Conservation (phyloP, 2,329 filamentous ascomycete genomes). For the Mollisiaceae sp. region DNA sequence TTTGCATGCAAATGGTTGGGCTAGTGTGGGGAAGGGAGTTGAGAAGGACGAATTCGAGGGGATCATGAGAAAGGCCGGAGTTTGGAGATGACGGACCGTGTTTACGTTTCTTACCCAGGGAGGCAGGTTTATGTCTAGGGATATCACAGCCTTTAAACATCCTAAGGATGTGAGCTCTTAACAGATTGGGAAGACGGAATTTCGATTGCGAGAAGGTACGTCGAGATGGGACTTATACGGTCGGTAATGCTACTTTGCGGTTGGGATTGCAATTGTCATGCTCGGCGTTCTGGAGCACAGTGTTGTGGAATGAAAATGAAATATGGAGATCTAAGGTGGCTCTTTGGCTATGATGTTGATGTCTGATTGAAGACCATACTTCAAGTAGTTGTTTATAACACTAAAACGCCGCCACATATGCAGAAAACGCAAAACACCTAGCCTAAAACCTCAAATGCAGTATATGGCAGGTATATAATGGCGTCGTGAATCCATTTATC, state of each 20-base stretch:
- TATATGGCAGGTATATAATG: conserved; percentile 13
- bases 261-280: too few species aligned
- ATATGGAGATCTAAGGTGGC: not conserved
- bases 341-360: not conserved
- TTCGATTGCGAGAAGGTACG: not conserved
- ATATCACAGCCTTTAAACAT: not conserved
- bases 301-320: not conserved
- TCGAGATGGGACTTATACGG: not conserved
- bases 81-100: conserved; percentile 15
- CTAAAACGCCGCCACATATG: conserved; percentile 26
- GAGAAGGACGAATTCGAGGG: conserved; percentile 64
- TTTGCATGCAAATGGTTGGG: conserved; percentile 86
- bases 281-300: not conserved
- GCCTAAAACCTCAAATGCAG: conserved; percentile 17
- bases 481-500: conserved; percentile 14
- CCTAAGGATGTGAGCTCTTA: not conserved
- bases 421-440: conserved; percentile 25
- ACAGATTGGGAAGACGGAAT: not conserved
- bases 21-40: conserved; percentile 72
- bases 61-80: conserved; percentile 34
- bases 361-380: not conserved
- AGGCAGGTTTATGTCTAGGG: too few species aligned
- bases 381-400: not conserved
- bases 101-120: too few species aligned
- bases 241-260: not conserved